Evolutionary conservation across 2,329 filamentous ascomycete species (phyloP), one percentile per base, ranked within the genome.

Genomic region (Polytolypa hystricis): DNA sequence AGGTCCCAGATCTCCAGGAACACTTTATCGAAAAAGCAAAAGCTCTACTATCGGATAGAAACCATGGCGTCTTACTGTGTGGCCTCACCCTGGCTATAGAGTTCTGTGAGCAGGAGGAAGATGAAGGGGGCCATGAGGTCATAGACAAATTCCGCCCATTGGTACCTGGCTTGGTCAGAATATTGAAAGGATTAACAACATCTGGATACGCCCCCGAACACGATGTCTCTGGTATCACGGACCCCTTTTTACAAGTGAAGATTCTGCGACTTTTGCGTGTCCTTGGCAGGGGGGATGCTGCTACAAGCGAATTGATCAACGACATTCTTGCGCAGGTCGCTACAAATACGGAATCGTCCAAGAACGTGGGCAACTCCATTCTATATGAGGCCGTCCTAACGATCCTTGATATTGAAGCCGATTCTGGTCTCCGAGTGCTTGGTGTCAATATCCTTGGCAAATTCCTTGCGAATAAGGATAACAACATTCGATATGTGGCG

Each of bases 371-470:
- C 44, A 98, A 98, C 58, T 89, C 91, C 1, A 98, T 98, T 50
- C 70, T 98, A 5, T 98, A 98, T 64, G 91, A 98, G 63, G 84
- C 91, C 1, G 91, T 98, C 25, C 77, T 91, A 29, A 98, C 91
- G 0, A 98, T 98, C 47, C 77, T 98, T 33, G 91, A 98, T 49
- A 96, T 98, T 37, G 91, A 98, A 61, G 93, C 91, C 15, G 93
- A 98, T 56, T 94, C 91, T 7, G 89, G 91, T 23, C 66, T 98
- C 44, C 74, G 93, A 34, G 91, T 98, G 15, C 72, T 98, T 17
- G 91, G 91, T 53, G 91, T 98, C 49, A 98, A 98, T 57, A 98
- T 98, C 47, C 75, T 98, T 16, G 91, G 93, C 57, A 98, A 96
- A 58, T 98, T 98, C 64, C 65, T 98, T 43, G 81, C 87, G n/a